These are phyloP conservation scores for Letharia columbiana DNA, from an alignment of 495 filamentous ascomycete genomes.

Conservation along the genomic window DNA sequence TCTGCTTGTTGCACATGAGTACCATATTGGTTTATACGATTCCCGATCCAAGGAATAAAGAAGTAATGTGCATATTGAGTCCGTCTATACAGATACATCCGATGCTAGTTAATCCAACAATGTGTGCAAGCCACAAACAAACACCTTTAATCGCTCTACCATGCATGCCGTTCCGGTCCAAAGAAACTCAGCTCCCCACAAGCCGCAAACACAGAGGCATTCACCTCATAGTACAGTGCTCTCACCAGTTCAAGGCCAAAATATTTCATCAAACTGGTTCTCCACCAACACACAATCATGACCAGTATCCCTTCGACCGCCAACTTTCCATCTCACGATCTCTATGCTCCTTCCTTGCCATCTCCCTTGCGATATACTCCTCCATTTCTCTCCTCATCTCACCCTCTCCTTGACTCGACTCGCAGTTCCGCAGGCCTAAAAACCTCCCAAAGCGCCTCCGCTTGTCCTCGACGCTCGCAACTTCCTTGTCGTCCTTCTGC, in stretches of 20 bases:
- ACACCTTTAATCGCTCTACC: neutral
- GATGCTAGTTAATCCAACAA: neutral
- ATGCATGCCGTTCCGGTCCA: neutral
- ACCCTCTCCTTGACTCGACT: constrained; percentile 36
- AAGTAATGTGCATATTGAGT: neutral
- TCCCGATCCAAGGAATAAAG: neutral
- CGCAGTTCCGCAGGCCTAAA: constrained; percentile 57
- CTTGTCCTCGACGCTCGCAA: constrained; percentile 47
- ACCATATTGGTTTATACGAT: neutral
- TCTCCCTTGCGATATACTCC: constrained; percentile 32
- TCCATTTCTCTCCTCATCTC: constrained; percentile 29
- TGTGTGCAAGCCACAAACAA: neutral
- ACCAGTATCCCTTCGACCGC: constrained; percentile 20
- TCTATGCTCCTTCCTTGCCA: constrained; percentile 27
- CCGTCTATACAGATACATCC: neutral
- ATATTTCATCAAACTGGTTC: neutral
- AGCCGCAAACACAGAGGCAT: neutral
- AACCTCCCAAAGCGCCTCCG: constrained; percentile 54
- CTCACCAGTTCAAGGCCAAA: neutral
- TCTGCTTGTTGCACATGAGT: no score
- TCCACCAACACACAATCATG: neutral
- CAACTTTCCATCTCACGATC: constrained; percentile 19
- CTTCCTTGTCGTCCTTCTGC: constrained; percentile 15
- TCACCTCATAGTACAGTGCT: neutral
- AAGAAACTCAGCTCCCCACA: neutral